These are phyloP conservation scores for Stenogyne calaminthoides DNA, from an alignment of 305 asterid genomes.

Conservation along the genomic window DNA sequence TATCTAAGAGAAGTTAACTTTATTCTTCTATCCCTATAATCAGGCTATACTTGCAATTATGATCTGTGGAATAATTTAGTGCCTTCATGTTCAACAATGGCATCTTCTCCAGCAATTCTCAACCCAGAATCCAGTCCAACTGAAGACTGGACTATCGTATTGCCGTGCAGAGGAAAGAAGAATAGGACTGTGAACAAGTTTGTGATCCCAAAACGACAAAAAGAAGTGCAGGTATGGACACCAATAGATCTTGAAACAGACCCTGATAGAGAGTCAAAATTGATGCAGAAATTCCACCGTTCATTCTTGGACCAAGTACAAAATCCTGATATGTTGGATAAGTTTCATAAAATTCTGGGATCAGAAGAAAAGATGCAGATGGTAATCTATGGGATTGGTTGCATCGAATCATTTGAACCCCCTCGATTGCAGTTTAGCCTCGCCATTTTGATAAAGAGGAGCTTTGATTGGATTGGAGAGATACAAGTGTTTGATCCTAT, in stretches of 20 bases:
- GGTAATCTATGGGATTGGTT: slow-evolving; percentile 85
- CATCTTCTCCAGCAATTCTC: slow-evolving; percentile 34
- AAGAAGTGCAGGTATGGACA: slow-evolving; percentile 55
- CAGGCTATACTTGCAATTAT: neutral
- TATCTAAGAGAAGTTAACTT: neutral
- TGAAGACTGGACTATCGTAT: slow-evolving; percentile 80
- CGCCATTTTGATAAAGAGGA: slow-evolving; percentile 73
- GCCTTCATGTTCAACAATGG: slow-evolving; percentile 26
- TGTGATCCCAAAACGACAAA: slow-evolving; percentile 33
- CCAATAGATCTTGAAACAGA: slow-evolving; percentile 55
- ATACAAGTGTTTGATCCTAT: slow-evolving; percentile 82
- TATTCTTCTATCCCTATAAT: neutral
- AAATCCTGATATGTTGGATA: slow-evolving; percentile 41
- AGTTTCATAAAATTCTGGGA: slow-evolving; percentile 32
- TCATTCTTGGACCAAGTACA: slow-evolving; percentile 50
- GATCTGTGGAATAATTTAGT: neutral
- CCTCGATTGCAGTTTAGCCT: slow-evolving; percentile 77
- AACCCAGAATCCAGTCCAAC: slow-evolving; percentile 25
- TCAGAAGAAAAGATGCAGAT: slow-evolving; percentile 59
- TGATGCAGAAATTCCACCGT: slow-evolving; percentile 36
- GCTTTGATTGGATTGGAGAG: slow-evolving; percentile 76
- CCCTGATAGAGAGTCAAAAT: slow-evolving; percentile 49
- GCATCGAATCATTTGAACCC: slow-evolving; percentile 61
- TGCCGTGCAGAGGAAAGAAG: slow-evolving; percentile 69
- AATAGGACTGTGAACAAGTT: slow-evolving; percentile 30